Evolutionary conservation across 352 stramenopile genomes (phyloP).

Genomic region (Halophytophthora polymorphica): DNA sequence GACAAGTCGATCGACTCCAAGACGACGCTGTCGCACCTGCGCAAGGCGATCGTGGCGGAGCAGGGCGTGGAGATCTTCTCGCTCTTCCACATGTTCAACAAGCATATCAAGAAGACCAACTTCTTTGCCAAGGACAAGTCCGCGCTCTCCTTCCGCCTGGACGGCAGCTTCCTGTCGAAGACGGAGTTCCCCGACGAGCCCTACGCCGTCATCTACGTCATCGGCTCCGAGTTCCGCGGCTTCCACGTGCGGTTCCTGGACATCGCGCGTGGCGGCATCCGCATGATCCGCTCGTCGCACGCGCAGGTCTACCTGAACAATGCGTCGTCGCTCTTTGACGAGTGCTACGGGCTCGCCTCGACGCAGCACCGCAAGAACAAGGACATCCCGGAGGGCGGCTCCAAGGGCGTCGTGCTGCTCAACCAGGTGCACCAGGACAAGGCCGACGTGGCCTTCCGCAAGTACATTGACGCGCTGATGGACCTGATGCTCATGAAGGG

Average conservation of each 20-base stretch:
- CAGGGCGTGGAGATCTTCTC: slow-evolving; percentile 77
- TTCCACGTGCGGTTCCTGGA: slow-evolving; percentile 98
- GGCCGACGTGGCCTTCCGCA: slow-evolving; percentile 88
- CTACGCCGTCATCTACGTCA: slow-evolving; percentile 93
- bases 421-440: slow-evolving; percentile 91
- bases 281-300: slow-evolving; percentile 86
- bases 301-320: slow-evolving; percentile 90
- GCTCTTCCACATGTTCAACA: slow-evolving; percentile 84
- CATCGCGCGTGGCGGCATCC: slow-evolving; percentile 95
- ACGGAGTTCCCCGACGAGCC: slow-evolving; percentile 85
- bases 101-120: slow-evolving; percentile 79
- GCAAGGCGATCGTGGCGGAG: slow-evolving; percentile 73
- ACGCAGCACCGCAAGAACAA: slow-evolving; percentile 99
- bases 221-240: slow-evolving; percentile 95
- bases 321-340: slow-evolving; percentile 93
- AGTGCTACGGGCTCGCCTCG: slow-evolving; percentile 95
- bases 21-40: slow-evolving; percentile 61
- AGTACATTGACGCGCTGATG: slow-evolving; percentile 96
- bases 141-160: slow-evolving; percentile 68
- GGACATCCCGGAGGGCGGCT: slow-evolving; percentile 98
- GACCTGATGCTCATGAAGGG: slow-evolving; percentile 97
- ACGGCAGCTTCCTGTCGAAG: slow-evolving; percentile 69
- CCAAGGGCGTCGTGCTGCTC: slow-evolving; percentile 95
- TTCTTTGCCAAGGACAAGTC: slow-evolving; percentile 83
- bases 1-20: slow-evolving; percentile 38